Base-by-base conservation (phyloP, 2,329 filamentous ascomycete genomes). In the Graphilbum fragrans region DNA sequence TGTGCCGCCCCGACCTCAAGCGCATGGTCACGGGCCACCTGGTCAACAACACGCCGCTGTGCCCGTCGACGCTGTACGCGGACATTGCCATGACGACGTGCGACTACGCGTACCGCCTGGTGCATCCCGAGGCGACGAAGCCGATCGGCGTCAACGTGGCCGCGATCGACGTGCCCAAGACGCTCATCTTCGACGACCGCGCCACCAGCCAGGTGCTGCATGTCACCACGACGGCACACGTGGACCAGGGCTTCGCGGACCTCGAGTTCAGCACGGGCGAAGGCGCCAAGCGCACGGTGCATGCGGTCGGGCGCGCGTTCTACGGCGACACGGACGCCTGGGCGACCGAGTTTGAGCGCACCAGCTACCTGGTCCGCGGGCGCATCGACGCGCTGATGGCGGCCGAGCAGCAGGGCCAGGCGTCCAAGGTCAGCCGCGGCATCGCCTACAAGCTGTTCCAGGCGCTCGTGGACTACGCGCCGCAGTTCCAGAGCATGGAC, bases 391-490 rank as follows among this genome's bases (percentile, higher is more conserved):
- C 66, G 21, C 67, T 81, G 3, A 63, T 69, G 50, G 62, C 73
- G 47, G 80, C 76, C 45, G 79, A 82, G 42, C 63, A 73, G 51
- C 69, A 66, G 27, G 82, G 82, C 32, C 70, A 73, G 42, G 80
- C 81, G 22, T 81, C 82, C 56, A 82, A 83, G 61, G 73, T 87
- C 47, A 74, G 81, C 38, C 77, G 81, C 21, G 81, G 81, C 27
- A 74, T 87, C 63, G 80, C 81, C 14, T 92, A 92, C 70, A 88
- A 87, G 62, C 70, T 76, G 1, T 75, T 76, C 50, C 52, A 58
- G 11, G 66, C 70, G 34, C 58, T 78, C 1, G 74, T 78, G 6
- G 70, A 77, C 50, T 80, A 77, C 47, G 61, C 65, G 16, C 56
- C 53, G 9, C 62, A 63, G 31, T 80, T 73, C 53, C 64, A 63